Conservation (phyloP, 495 filamentous ascomycete genomes). For the Neurospora tetraspora region DNA sequence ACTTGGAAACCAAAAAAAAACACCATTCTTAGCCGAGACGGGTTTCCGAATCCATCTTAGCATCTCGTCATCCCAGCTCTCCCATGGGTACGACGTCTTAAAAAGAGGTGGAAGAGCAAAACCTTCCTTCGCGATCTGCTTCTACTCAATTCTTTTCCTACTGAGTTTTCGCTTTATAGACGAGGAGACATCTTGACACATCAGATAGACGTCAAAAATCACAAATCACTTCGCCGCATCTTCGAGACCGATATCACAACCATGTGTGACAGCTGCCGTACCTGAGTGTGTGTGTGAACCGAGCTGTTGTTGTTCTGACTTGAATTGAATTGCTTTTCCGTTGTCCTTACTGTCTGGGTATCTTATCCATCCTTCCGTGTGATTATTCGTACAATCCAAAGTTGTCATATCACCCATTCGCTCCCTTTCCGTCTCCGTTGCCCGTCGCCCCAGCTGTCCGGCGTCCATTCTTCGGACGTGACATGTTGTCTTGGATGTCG, state of each 20-base stretch:
- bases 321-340: not conserved
- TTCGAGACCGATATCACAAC: not conserved
- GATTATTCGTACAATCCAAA: not conserved
- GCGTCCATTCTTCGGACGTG: not conserved
- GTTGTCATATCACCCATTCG: not conserved
- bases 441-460: not conserved
- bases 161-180: constrained; percentile 38
- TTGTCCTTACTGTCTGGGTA: not conserved
- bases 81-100: constrained; percentile 58
- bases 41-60: constrained; percentile 41
- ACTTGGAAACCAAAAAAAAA: not conserved
- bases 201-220: not conserved
- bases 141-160: constrained; percentile 22
- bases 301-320: not conserved
- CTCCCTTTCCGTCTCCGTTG: not conserved
- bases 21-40: not conserved
- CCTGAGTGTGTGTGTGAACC: not conserved
- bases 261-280: not conserved
- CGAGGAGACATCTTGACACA: constrained; percentile 25
- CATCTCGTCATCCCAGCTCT: constrained; percentile 55
- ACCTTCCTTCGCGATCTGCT: constrained; percentile 39
- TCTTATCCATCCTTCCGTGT: not conserved
- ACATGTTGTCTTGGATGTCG: not conserved
- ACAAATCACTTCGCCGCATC: not conserved
- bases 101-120: constrained; percentile 66